phyloP scores from a whole-genome alignment of 495 filamentous ascomycete genomes.

The Penicillium canescens region DNA sequence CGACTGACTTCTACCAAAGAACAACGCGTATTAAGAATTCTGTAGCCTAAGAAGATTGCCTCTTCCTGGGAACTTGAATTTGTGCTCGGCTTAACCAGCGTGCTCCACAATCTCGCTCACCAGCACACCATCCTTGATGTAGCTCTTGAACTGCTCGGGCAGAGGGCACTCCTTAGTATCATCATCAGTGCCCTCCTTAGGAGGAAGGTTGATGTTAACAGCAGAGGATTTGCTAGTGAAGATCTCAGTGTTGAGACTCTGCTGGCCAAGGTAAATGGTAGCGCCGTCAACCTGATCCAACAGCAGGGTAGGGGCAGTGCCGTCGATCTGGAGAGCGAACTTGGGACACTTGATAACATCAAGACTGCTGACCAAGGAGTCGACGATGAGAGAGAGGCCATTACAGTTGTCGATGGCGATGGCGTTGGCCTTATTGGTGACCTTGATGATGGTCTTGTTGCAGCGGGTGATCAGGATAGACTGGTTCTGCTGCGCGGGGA shows the following conservation, averaged over 20 bases:
- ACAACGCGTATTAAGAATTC: not conserved
- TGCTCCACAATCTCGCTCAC: conserved; percentile 90
- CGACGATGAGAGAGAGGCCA: conserved; percentile 81
- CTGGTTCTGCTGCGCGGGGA: conserved; percentile 78
- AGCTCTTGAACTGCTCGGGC: conserved; percentile 87
- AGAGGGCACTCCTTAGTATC: conserved; percentile 85
- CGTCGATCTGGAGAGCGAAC: conserved; percentile 88
- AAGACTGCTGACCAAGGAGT: conserved; percentile 84
- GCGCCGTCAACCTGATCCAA: conserved; percentile 94
- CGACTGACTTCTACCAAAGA: not conserved
- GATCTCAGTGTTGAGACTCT: conserved; percentile 74
- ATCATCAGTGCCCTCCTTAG: conserved; percentile 54
- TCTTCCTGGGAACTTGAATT: not conserved
- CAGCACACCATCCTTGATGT: conserved; percentile 70
- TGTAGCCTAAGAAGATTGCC: not conserved
- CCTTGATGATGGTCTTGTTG: conserved; percentile 83
- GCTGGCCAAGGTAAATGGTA: conserved; percentile 77
- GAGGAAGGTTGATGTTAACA: conserved; percentile 82
- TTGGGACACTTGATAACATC: conserved; percentile 92
- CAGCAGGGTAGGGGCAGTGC: conserved; percentile 78
- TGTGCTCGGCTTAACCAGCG: conserved; percentile 54
- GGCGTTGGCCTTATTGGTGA: conserved; percentile 91
- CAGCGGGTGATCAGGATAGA: conserved; percentile 91
- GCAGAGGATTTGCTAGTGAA: conserved; percentile 83
- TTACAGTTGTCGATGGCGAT: conserved; percentile 89